Evolutionary conservation across 1,284 basidiomycete genomes (phyloP), one percentile per base, ranked within the genome.

Genomic region (Boletus mariae): DNA sequence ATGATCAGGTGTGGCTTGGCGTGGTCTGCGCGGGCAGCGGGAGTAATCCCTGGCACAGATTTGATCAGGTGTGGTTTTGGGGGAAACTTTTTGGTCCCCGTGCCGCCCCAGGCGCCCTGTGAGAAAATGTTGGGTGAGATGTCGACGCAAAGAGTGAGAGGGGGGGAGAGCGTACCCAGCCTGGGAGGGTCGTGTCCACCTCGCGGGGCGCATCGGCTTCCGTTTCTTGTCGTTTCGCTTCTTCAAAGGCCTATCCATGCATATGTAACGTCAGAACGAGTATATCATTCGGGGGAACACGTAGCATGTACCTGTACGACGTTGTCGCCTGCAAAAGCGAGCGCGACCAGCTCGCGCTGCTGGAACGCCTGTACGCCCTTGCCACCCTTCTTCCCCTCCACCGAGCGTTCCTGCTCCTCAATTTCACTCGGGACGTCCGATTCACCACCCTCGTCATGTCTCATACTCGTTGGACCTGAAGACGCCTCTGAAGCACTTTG

Each of bases 291-390:
- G 4, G n/a, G 11, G 9, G 7, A 11, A 25, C 9, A 15, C 4
- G 11, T 13, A 23, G 11, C 11, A 37, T 34, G 25, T 62, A 92
- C 91, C 68, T 89, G 82, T 0, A 96, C 85, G 11, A 98, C 96
- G 64, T 98, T 91, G 70, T 99, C 96, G 1, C 92, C 93, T 0
- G 96, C 96, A 74, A 99, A 99, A 0, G 96, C 97, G 56, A 87
- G 83, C 1, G 94, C 90, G 8, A 99, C 94, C 5, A 99, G 78
- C 59, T 97, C 90, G 25, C 90, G 80, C 68, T 97, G 94, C 66
- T 89, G 78, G 68, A 94, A 90, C 0, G 87, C 87, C 46, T 77
- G 78, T 2, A 79, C 63, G n/a, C 72, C 73, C 44, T 71, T 75
- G 42, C 59, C 65, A 29, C 61, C 77, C 6, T 70, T 73, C 57